Conservation (phyloP, 495 filamentous ascomycete genomes). For the Tuber microsphaerosporum region DNA sequence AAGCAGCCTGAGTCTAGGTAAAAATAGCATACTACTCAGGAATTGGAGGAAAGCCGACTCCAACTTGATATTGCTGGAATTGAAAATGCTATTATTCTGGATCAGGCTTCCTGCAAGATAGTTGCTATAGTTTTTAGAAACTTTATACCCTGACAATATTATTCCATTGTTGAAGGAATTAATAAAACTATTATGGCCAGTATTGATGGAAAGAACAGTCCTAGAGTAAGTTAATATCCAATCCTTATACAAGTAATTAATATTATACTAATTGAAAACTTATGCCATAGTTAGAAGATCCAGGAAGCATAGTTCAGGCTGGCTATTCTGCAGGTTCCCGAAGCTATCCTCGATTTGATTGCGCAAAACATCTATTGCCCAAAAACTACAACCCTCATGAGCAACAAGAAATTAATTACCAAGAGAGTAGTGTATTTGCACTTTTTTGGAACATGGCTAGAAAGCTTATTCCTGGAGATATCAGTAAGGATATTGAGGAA, state of each 20-base stretch:
- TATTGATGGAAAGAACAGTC: not conserved
- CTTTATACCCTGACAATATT: too few relatives aligned
- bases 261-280: not conserved
- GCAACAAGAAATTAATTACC: not conserved
- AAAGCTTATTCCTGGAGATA: not conserved
- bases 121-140: too few relatives aligned
- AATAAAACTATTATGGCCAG: too few relatives aligned
- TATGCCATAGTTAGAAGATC: not conserved
- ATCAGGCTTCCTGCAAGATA: too few relatives aligned
- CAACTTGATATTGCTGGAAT: too few relatives aligned
- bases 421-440: not conserved
- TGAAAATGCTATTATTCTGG: too few relatives aligned
- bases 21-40: too few relatives aligned
- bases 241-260: not conserved
- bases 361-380: not conserved
- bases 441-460: not conserved
- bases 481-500: not conserved
- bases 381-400: not conserved
- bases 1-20: too few relatives aligned
- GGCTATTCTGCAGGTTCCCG: not conserved
- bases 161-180: too few relatives aligned
- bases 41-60: too few relatives aligned
- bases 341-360: not conserved
- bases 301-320: not conserved
- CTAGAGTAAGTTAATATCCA: not conserved